These are phyloP conservation scores for Cystoderma amianthinum DNA, from an alignment of 768 basidiomycete genomes.

Conservation along the genomic window DNA sequence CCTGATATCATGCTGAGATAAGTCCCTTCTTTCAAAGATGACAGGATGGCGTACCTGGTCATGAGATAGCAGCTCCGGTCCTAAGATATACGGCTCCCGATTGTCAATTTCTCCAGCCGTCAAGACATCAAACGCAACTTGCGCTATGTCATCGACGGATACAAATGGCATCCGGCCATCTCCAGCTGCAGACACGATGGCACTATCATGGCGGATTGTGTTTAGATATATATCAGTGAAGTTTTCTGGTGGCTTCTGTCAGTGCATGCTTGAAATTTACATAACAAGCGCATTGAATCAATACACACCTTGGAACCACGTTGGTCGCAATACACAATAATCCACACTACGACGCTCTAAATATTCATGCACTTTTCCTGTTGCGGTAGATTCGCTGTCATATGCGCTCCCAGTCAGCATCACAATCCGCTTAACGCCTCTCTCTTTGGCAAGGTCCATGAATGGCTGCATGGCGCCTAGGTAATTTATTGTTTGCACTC, in stretches of 20 bases:
- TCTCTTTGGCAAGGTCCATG: conserved; percentile 21
- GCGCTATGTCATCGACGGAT: conserved; percentile 23
- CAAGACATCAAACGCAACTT: conserved; percentile 22
- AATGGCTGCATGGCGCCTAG: conserved; percentile 11
- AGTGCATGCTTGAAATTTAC: neutral
- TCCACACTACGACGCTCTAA: conserved; percentile 22
- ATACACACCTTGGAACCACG: conserved; percentile 28
- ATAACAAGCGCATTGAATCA: neutral
- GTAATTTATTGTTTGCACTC: conserved; percentile 1
- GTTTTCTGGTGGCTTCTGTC: conserved; percentile 21
- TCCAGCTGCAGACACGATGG: conserved; percentile 17
- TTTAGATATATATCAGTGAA: conserved; percentile 11
- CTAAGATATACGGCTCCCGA: conserved; percentile 20
- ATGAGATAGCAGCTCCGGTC: conserved; percentile 21
- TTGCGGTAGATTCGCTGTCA: conserved; percentile 13
- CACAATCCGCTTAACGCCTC: conserved; percentile 26
- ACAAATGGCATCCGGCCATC: conserved; percentile 22
- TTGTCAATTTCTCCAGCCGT: conserved; percentile 14
- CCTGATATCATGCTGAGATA: conserved; percentile 7
- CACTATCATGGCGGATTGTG: conserved; percentile 14
- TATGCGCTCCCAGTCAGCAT: conserved; percentile 18
- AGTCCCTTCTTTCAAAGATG: neutral
- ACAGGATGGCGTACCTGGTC: conserved; percentile 16
- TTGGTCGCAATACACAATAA: conserved; percentile 25
- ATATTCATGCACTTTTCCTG: conserved; percentile 27